These are phyloP conservation scores for Penicillium oxalicum DNA, from an alignment of 2,329 filamentous ascomycete species.

Conservation along the genomic window DNA sequence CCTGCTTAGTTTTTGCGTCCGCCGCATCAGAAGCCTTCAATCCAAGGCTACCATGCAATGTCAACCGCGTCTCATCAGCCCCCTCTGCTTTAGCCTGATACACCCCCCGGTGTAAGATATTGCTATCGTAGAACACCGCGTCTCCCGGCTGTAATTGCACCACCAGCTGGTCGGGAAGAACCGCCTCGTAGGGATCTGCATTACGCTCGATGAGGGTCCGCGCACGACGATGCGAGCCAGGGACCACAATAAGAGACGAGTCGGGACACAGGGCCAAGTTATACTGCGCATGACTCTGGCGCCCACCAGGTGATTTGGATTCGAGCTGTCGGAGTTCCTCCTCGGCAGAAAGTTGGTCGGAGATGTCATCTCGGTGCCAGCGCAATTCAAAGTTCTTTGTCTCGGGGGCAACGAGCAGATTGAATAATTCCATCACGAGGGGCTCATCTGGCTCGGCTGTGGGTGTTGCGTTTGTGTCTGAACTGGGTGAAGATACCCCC, in stretches of 20 bases:
- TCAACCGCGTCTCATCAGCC: slow-evolving; percentile 36
- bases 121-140: slow-evolving; percentile 83
- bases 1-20: slow-evolving; percentile 28
- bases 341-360: slow-evolving; percentile 56
- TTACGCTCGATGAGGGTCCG: slow-evolving; percentile 63
- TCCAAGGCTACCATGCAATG: slow-evolving; percentile 41
- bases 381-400: slow-evolving; percentile 64
- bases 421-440: slow-evolving; percentile 82
- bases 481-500: slow-evolving; percentile 21
- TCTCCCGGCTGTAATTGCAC: slow-evolving; percentile 68
- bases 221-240: slow-evolving; percentile 66
- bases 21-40: slow-evolving; percentile 24
- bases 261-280: slow-evolving; percentile 78
- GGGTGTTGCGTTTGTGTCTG: slow-evolving; percentile 19
- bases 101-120: slow-evolving; percentile 58
- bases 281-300: slow-evolving; percentile 73
- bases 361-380: slow-evolving; percentile 83
- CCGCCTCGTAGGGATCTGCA: slow-evolving; percentile 59
- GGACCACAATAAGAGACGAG: slow-evolving; percentile 66
- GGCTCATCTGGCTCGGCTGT: slow-evolving; percentile 46
- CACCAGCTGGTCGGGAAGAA: slow-evolving; percentile 57
- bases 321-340: slow-evolving; percentile 61
- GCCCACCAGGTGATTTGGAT: slow-evolving; percentile 39
- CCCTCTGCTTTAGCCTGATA: slow-evolving; percentile 36
- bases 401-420: slow-evolving; percentile 69